Evolutionary conservation across 768 basidiomycete genomes (phyloP), one percentile per base, ranked within the genome.

Genomic region (Tylopilus rubrobrunneus): DNA sequence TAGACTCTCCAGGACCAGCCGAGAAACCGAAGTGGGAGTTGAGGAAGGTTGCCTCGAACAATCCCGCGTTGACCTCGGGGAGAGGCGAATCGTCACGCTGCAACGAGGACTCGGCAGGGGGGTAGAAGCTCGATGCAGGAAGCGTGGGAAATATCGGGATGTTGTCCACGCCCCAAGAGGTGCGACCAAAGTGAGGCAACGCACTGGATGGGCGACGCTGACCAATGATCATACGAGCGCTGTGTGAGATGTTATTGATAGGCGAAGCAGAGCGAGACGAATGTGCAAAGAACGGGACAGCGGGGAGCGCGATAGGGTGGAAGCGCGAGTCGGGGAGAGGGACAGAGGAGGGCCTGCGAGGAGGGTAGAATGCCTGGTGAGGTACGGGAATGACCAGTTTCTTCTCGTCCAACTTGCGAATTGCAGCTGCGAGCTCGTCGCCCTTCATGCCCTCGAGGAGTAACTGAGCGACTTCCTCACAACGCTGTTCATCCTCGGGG

Each of bases 401-500:
- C 0, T 45, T 49, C 44, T 63, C 58, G 42, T 86, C 85, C 11
- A 85, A 72, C 54, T 67, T 65, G n/a, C 79, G 75, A 15, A 86
- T 77, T 1, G 84, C 85, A 45, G 74, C 77, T 0, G 83, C 83
- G 31, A 87, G 79, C 58, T 85, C 78, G 28, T 84, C 81, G 37
- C 86, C 86, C 65, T 86, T 86, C 69, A 82, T 86, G 3, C 86
- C 86, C 42, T 82, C 79, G 2, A 88, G 74, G 0, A 87, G 71
- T 7, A 87, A 68, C 54, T 79, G 77, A 0, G 86, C 84, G 14
- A 87, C 82, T 46, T 82, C 79, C 52, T 86, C 75, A 40, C 68
- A 70, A 1, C 72, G 68, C 2, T 63, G 58, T 27, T 71, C 69
- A 21, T 72, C 67, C 43, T 67, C 65, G 15, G 60, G 57, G 0